Percentiles rank a stretch among this genome's conserved stretches.
Conservation (phyloP, 2,329 filamentous ascomycete genomes). For the Fusarium proliferatum region DNA sequence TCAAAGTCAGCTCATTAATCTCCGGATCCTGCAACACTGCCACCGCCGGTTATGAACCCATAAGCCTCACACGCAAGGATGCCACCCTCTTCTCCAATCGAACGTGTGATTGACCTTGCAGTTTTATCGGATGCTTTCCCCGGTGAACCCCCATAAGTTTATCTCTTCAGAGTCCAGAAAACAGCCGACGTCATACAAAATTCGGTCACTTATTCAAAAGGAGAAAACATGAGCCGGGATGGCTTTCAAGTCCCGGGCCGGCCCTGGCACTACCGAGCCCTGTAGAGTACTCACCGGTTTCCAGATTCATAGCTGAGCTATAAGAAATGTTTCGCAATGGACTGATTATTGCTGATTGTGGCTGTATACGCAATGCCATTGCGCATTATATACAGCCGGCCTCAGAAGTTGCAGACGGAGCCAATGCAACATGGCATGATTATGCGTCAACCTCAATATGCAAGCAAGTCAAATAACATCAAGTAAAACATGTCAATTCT, state of each 20-base stretch:
- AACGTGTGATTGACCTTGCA: neutral
- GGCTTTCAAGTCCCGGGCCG: slow-evolving; percentile 7
- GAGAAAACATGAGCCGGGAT: neutral
- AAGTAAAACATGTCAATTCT: slow-evolving; percentile 10
- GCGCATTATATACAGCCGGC: slow-evolving; percentile 8
- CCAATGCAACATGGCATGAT: slow-evolving; percentile 2
- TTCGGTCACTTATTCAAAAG: neutral
- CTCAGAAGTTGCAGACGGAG: neutral
- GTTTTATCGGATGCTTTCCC: slow-evolving; percentile 5
- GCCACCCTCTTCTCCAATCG: neutral
- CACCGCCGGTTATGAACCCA: slow-evolving; percentile 14
- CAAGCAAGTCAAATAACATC: neutral
- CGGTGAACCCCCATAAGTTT: neutral
- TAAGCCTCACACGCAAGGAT: neutral
- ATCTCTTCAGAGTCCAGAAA: neutral
- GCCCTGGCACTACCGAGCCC: slow-evolving; percentile 1
- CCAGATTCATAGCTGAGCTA: neutral
- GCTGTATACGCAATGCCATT: neutral
- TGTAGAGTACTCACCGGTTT: neutral
- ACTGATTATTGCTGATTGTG: neutral
- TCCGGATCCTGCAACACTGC: neutral
- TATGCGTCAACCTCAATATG: neutral
- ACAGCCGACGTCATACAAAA: slow-evolving; percentile 15
- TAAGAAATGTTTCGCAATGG: neutral
- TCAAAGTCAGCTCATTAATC: neutral